Base-by-base conservation (phyloP, 768 basidiomycete species). In the Russula lepida region DNA sequence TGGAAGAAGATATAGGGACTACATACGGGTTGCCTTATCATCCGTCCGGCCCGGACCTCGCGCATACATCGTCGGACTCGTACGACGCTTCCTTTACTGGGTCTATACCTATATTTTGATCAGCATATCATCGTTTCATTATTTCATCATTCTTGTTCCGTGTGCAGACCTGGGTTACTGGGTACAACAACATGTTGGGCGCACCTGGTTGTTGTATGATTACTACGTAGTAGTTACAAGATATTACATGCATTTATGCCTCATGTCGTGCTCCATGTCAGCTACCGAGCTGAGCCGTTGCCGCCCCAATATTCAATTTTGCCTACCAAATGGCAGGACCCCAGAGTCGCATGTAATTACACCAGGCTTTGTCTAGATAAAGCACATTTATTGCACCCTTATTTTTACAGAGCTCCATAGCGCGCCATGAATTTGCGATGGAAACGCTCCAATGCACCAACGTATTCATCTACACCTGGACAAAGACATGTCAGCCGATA, bases 401-500 rank as follows among this genome's bases (percentile, higher is more conserved):
- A n/a, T n/a, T n/a, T n/a, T n/a, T 49, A 69, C 33, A 62, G 4
- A 7, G 65, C 63, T 3, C 61, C 73, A 63, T 82, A 83, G 73
- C 80, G 81, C 58, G 71, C 69, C 72, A 83, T 75, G 64, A 88
- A 89, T 23, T 75, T 75, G 56, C 73, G 69, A 69, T 89, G 87
- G 81, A 89, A 89, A 60, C 73, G 75, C 75, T 92, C 93, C 50
- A 98, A 77, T 69, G 90, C 87, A 35, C 79, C 79, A 9, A 95
- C 88, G 70, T 94, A 98, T 68, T 94, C 92, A 48, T 95, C 95
- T 19, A 92, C 91, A 43, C 92, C 92, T 2, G 93, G 94, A 68
- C 94, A 97, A 66, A 98, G 75, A 68, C 95, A 97, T 8, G 97
- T 99, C 71, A 98, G 74, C 37, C 95, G 77, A 71, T 97, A 88